A percentile compares a stretch with the other conserved stretches of the same genome.
Conservation (phyloP, 352 stramenopile species). For the Phytophthora hybrid region DNA sequence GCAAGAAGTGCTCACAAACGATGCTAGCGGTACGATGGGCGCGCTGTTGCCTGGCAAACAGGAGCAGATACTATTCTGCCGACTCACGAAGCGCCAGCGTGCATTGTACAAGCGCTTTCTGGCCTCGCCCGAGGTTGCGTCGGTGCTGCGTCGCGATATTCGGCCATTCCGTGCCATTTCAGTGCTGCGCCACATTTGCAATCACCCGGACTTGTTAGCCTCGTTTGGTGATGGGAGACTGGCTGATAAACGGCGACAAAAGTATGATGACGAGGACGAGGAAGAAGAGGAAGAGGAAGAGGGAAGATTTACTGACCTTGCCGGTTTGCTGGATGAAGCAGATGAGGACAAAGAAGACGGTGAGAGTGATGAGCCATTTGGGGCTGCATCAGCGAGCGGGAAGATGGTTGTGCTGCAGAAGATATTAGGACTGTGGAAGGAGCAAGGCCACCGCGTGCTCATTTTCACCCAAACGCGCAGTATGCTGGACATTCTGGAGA, state of each 20-base stretch:
- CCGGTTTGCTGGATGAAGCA: constrained; percentile 21
- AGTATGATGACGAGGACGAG: constrained; percentile 38
- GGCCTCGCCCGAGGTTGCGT: constrained; percentile 92
- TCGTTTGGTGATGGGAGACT: constrained; percentile 58
- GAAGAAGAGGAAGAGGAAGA: constrained; percentile 16
- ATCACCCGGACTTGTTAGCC: constrained; percentile 95
- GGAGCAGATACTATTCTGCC: constrained; percentile 98
- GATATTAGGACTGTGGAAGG: constrained; percentile 95
- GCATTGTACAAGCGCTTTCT: constrained; percentile 94
- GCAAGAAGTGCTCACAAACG: constrained; percentile 92
- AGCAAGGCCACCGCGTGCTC: constrained; percentile 96
- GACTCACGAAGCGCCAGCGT: constrained; percentile 90
- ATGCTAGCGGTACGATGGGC: constrained; percentile 13
- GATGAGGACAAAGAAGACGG: constrained; percentile 34
- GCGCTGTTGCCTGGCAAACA: constrained; percentile 95
- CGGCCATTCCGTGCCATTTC: constrained; percentile 94
- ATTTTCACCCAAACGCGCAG: constrained; percentile 97
- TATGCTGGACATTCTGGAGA: constrained; percentile 98
- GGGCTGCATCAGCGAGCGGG: constrained; percentile 83
- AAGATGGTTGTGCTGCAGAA: constrained; percentile 98
- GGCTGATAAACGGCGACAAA: constrained; percentile 38
- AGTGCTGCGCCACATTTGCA: constrained; percentile 98
- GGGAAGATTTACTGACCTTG: constrained; percentile 14
- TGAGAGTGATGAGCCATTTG: constrained; percentile 44
- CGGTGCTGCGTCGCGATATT: constrained; percentile 85